These are phyloP conservation scores for Vanrija sp. DNA, from an alignment of 1,284 basidiomycete species.

Conservation along the genomic window DNA sequence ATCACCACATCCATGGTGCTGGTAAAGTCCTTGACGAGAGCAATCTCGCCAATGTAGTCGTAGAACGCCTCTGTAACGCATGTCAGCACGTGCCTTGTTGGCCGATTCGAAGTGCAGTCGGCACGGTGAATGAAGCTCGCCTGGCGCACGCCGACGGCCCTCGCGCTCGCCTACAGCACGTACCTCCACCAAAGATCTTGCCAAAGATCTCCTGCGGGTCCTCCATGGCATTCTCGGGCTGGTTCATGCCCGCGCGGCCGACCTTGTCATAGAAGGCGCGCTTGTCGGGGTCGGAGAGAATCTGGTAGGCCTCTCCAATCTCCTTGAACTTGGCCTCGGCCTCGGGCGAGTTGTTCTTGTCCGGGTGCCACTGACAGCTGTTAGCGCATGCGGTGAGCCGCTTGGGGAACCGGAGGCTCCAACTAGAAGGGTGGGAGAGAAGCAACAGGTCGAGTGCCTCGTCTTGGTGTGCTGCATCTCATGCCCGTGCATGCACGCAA, in stretches of 20 bases:
- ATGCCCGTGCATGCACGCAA: no score
- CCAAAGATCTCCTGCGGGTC: constrained; percentile 89
- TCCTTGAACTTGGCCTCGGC: constrained; percentile 93
- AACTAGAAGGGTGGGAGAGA: no score
- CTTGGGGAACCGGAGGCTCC: neutral
- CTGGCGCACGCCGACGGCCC: no score
- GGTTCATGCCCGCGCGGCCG: constrained; percentile 59
- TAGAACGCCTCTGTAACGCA: constrained; percentile 46
- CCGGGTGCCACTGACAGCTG: constrained; percentile 73
- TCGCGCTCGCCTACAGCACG: constrained; percentile 26
- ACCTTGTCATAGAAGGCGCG: constrained; percentile 93
- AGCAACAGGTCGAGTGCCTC: no score
- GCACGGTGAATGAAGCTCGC: no score
- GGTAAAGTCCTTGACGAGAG: constrained; percentile 67
- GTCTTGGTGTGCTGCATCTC: no score
- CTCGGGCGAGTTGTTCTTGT: constrained; percentile 83
- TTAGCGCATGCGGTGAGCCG: neutral
- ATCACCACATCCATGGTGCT: constrained; percentile 51
- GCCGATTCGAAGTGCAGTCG: no score
- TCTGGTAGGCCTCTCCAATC: constrained; percentile 88
- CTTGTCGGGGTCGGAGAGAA: constrained; percentile 78
- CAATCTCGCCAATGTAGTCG: constrained; percentile 91
- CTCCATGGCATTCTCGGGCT: constrained; percentile 50
- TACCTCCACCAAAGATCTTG: constrained; percentile 85
- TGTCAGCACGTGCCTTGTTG: no score